Conservation (phyloP, 2,329 filamentous ascomycete species). For the Cordyceps militaris region DNA sequence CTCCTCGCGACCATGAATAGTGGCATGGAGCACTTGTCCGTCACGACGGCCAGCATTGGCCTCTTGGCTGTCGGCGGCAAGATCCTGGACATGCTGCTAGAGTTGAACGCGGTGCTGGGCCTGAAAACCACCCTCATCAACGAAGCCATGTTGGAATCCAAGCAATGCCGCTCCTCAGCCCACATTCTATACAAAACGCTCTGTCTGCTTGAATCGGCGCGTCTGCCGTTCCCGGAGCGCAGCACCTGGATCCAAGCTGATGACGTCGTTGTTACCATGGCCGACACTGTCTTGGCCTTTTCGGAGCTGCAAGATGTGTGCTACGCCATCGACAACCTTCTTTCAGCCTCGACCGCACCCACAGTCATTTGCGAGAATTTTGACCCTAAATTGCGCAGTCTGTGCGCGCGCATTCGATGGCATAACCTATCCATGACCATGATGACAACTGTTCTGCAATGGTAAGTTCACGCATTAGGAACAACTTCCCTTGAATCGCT, state of each 20-base stretch:
- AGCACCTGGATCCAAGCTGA: constrained; percentile 29
- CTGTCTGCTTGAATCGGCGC: constrained; percentile 25
- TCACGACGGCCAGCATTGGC: constrained; percentile 31
- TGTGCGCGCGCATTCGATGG: constrained; percentile 29
- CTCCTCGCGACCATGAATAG: not conserved
- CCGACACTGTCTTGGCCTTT: constrained; percentile 30
- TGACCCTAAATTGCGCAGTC: constrained; percentile 19
- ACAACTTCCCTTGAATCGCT: too few species aligned
- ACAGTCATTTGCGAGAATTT: constrained; percentile 14
- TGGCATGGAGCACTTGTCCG: constrained; percentile 24
- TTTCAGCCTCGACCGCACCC: constrained; percentile 16
- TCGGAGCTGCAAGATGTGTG: constrained; percentile 27
- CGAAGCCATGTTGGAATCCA: constrained; percentile 28
- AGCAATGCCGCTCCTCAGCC: constrained; percentile 31
- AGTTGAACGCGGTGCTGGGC: constrained; percentile 26
- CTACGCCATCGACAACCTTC: constrained; percentile 19
- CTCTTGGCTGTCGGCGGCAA: constrained; percentile 29
- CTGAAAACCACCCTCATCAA: constrained; percentile 22
- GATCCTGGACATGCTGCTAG: constrained; percentile 28
- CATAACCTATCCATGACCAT: constrained; percentile 33
- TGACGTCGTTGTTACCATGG: constrained; percentile 28
- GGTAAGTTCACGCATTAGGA: constrained; percentile 20
- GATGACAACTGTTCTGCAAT: constrained; percentile 34
- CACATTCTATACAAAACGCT: constrained; percentile 31
- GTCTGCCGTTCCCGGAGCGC: constrained; percentile 29